A percentile compares a stretch with the other conserved stretches of the same genome.
These are phyloP conservation scores for Penicillium fimorum DNA, from an alignment of 495 filamentous ascomycete species.

Conservation along the genomic window DNA sequence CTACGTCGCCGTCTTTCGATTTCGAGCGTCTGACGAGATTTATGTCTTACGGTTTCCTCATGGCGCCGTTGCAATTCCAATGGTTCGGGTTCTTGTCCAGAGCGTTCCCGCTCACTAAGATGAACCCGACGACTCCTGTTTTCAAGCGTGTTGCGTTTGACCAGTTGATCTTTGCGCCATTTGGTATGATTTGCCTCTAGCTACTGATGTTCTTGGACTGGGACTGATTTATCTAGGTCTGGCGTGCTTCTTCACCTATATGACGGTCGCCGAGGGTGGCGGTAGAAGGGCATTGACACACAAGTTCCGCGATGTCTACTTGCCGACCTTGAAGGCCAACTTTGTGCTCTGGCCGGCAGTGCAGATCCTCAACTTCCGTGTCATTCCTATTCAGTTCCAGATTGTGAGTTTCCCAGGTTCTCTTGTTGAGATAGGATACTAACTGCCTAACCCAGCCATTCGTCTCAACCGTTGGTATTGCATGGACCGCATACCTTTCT, in stretches of 20 bases:
- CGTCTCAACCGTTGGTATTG: slow-evolving; percentile 93
- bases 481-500: slow-evolving; percentile 98
- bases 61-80: slow-evolving; percentile 94
- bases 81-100: slow-evolving; percentile 91
- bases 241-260: slow-evolving; percentile 87
- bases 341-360: slow-evolving; percentile 95
- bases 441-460: slow-evolving; percentile 66
- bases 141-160: slow-evolving; percentile 90
- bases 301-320: slow-evolving; percentile 91
- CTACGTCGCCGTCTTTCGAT: slow-evolving; percentile 80
- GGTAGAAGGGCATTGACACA: slow-evolving; percentile 72
- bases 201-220: slow-evolving; percentile 11
- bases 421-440: slow-evolving; percentile 1
- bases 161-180: slow-evolving; percentile 92
- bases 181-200: slow-evolving; percentile 54
- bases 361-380: slow-evolving; percentile 93
- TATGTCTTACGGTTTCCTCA: slow-evolving; percentile 93
- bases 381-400: slow-evolving; percentile 95
- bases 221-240: slow-evolving; percentile 55
- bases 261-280: slow-evolving; percentile 95
- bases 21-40: slow-evolving; percentile 91
- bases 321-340: slow-evolving; percentile 93
- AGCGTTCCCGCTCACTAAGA: slow-evolving; percentile 81
- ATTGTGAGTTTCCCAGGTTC: slow-evolving; percentile 63
- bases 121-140: slow-evolving; percentile 67